These are phyloP conservation scores for Ramalina intermedia DNA, from an alignment of 495 filamentous ascomycete genomes.

Conservation along the genomic window DNA sequence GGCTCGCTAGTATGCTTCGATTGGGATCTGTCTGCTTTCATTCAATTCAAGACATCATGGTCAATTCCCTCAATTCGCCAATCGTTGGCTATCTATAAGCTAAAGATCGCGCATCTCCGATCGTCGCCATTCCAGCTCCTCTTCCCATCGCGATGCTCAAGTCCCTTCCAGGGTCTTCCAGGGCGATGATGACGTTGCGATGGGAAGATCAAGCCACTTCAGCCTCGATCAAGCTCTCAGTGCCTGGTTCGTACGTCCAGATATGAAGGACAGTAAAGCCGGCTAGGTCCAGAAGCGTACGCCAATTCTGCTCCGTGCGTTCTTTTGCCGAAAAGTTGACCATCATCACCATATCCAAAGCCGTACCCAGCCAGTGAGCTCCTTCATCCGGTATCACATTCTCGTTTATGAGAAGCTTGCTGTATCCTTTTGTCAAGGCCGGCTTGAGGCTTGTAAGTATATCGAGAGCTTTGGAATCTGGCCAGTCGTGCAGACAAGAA, in stretches of 20 bases:
- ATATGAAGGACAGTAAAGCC: constrained; percentile 27
- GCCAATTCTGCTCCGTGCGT: constrained; percentile 21
- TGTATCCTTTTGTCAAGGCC: constrained; percentile 29
- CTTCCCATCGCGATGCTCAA: too few relatives aligned
- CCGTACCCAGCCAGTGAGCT: constrained; percentile 26
- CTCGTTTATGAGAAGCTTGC: constrained; percentile 38
- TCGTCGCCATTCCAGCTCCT: too few relatives aligned
- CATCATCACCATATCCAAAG: constrained; percentile 36
- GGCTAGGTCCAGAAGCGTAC: constrained; percentile 26
- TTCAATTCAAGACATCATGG: too few relatives aligned
- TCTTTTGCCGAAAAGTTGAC: constrained; percentile 21
- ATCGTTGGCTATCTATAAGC: too few relatives aligned
- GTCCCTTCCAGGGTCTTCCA: too few relatives aligned
- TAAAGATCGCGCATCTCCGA: too few relatives aligned
- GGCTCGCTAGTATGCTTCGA: too few relatives aligned
- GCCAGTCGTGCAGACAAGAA: constrained; percentile 33
- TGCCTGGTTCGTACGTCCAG: constrained; percentile 21
- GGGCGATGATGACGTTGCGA: too few relatives aligned
- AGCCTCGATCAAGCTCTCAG: constrained; percentile 28
- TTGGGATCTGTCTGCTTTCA: too few relatives aligned
- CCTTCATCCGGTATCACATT: constrained; percentile 31
- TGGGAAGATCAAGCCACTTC: constrained; percentile 11
- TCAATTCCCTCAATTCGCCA: too few relatives aligned
- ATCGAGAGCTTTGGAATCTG: constrained; percentile 21
- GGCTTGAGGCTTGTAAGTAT: constrained; percentile 24